Base-by-base conservation (phyloP, 1,139 yeast species). In the Pichia sp. region DNA sequence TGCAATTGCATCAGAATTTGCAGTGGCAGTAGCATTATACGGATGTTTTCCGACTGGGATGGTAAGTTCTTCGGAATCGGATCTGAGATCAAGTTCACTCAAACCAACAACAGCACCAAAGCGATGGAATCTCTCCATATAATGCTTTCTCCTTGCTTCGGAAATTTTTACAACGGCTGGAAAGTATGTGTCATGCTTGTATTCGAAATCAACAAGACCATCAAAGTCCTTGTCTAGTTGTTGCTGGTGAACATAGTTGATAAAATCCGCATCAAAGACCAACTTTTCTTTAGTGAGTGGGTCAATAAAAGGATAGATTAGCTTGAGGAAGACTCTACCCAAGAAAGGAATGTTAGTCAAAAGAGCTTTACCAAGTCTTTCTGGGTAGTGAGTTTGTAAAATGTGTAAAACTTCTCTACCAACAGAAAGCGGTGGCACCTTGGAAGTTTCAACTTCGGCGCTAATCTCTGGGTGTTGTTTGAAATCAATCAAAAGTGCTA, bases 321-420 rank as follows among this genome's bases (percentile, higher is more conserved):
- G 64, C 60, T 84, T 87, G 55, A 91, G 67, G 55, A 91, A 91
- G 3, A 94, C 78, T 74, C 93, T 80, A 2, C 88, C 97, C 35
- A 87, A 63, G 79, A 94, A 83, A 11, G 97, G 97, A 45, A 91
- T 85, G 56, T 91, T 88, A 29, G 94, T 85, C 46, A 91, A 69
- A 35, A 88, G 66, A 0, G 96, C 96, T 53, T 78, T 78, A 19
- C 98, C 98, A 46, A 91, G 68, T 51, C 97, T 72, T 59, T 91
- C 98, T 2, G 97, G 97, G 56, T 91, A 91, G 58, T 91, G 97
- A 15, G 94, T 87, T 62, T 91, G 96, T 49, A 88, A 66, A 49
- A 87, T 85, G 56, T 79, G 83, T 44, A 88, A 65, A 27, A 87
- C 94, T 56, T 85, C 93, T 45, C 85, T 76, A 20, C 93, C 83